A percentile compares a stretch with the other conserved stretches of the same genome.
Evolutionary conservation across 129 eudicot species (phyloP).

Genomic region (Flaveria ramosissima): DNA sequence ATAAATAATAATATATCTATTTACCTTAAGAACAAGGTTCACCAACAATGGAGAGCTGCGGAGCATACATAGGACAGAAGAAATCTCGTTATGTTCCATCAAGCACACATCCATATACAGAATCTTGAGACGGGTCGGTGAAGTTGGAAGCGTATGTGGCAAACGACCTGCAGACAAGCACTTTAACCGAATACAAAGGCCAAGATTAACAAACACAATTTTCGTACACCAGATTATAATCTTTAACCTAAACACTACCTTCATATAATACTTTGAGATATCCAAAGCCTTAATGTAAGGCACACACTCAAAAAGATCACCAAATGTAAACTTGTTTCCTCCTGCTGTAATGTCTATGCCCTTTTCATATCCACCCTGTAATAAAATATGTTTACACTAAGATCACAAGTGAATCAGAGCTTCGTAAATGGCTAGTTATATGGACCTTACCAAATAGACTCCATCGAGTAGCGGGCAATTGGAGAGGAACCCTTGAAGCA

Average conservation of each 20-base stretch:
- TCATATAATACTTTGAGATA: not conserved
- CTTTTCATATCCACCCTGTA: not conserved
- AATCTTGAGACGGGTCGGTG: not conserved
- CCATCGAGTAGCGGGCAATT: constrained; percentile 24
- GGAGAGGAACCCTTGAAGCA: constrained; percentile 9
- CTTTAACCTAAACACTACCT: constrained; percentile 6
- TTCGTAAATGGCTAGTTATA: not conserved
- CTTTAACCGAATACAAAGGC: not conserved
- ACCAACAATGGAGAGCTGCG: constrained; percentile 1
- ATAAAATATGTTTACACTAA: not conserved
- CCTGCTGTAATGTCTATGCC: not conserved
- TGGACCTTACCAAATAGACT: constrained; percentile 18
- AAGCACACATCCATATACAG: not conserved
- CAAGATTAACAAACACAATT: not conserved
- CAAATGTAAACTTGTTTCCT: constrained; percentile 17
- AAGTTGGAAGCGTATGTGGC: constrained; percentile 9
- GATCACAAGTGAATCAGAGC: not conserved
- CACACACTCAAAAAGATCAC: not conserved
- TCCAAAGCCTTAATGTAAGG: constrained; percentile 12
- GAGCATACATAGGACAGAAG: not conserved
- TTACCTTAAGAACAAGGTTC: not conserved
- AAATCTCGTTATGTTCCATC: not conserved
- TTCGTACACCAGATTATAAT: not conserved
- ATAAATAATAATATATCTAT: not conserved
- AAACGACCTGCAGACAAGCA: constrained; percentile 14